phyloP scores from a whole-genome alignment of 805 yeast species.

The Nakazawaea holstii region DNA sequence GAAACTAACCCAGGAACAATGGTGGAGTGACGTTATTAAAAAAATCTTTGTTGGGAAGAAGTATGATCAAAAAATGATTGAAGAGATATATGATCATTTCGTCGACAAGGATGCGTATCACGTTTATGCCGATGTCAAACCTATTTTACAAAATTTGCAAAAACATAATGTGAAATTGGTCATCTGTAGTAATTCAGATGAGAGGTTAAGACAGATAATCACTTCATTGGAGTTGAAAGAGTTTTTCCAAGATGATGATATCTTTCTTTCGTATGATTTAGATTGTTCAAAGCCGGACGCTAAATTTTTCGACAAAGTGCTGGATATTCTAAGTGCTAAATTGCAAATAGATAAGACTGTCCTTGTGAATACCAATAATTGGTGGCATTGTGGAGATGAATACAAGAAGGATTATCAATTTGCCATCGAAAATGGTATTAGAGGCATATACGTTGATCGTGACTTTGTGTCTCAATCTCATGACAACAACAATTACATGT shows the following conservation, averaged over 20 bases:
- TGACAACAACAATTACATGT: too few species aligned
- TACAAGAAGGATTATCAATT: slow-evolving; percentile 48
- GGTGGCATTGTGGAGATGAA: slow-evolving; percentile 72
- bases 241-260: slow-evolving; percentile 31
- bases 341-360: not conserved
- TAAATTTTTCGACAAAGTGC: slow-evolving; percentile 38
- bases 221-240: slow-evolving; percentile 36
- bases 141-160: slow-evolving; percentile 31
- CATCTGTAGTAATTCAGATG: slow-evolving; percentile 60
- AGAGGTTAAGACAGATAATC: slow-evolving; percentile 39
- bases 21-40: slow-evolving; percentile 57
- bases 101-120: slow-evolving; percentile 46
- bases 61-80: slow-evolving; percentile 28
- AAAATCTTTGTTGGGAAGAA: slow-evolving; percentile 32
- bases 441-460: slow-evolving; percentile 52
- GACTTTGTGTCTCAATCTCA: not conserved
- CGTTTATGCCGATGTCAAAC: slow-evolving; percentile 48
- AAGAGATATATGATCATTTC: slow-evolving; percentile 42
- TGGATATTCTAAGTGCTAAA: slow-evolving; percentile 18
- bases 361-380: slow-evolving; percentile 15
- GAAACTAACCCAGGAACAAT: slow-evolving; percentile 29
- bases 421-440: slow-evolving; percentile 53
- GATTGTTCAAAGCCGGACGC: slow-evolving; percentile 49
- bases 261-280: slow-evolving; percentile 53
- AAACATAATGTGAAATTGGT: slow-evolving; percentile 31